A percentile compares a stretch with the other conserved stretches of the same genome.
Evolutionary conservation across 208 protist species (phyloP).

Genomic region (Acanthamoeba castellanii): DNA sequence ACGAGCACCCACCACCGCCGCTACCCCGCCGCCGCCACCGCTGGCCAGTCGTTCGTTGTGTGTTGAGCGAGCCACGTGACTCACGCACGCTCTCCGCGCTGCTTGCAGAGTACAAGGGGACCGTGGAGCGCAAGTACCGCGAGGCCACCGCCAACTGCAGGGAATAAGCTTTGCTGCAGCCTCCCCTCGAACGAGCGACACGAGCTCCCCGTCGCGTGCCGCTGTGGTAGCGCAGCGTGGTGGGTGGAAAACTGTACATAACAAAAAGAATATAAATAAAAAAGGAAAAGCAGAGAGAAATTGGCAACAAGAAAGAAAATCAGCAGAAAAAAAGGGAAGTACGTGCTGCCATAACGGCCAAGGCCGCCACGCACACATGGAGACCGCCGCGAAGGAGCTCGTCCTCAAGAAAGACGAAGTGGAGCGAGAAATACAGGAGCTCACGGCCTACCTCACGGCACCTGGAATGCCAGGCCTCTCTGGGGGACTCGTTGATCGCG

Average conservation of each 20-base stretch:
- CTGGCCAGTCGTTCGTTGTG: too few relatives aligned
- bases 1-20: too few relatives aligned
- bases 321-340: neutral
- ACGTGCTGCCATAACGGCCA: neutral
- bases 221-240: neutral
- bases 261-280: too few relatives aligned
- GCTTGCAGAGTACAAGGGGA: slow-evolving; percentile 76
- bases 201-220: too few relatives aligned
- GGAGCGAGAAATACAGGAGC: neutral
- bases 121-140: slow-evolving; percentile 75
- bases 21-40: too few relatives aligned
- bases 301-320: neutral
- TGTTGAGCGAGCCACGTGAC: neutral
- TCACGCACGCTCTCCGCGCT: neutral
- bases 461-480: neutral
- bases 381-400: neutral
- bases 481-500: slow-evolving; percentile 23
- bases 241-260: neutral
- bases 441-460: neutral
- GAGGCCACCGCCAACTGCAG: slow-evolving; percentile 48
- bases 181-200: too few relatives aligned
- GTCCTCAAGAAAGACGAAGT: neutral
- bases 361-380: too few relatives aligned
- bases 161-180: too few relatives aligned
- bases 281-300: too few relatives aligned